Conservation (phyloP, 1,284 basidiomycete genomes). For the Stereum hirsutum region DNA sequence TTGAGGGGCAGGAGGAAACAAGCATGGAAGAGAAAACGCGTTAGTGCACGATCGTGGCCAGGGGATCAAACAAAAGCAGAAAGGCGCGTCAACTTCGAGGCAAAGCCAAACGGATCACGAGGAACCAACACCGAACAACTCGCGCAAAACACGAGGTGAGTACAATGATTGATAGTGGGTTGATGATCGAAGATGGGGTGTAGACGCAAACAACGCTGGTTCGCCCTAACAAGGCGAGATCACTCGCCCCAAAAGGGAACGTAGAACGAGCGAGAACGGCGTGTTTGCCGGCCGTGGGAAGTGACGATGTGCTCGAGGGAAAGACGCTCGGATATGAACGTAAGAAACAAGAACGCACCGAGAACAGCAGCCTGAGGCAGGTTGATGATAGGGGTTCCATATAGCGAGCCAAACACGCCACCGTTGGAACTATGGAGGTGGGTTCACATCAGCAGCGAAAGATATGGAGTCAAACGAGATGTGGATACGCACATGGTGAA, state of each 20-base stretch:
- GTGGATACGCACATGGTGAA: conserved; percentile 81
- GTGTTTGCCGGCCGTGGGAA: too few species aligned
- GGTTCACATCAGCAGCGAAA: conserved; percentile 7
- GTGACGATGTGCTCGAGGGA: too few species aligned
- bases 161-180: neutral
- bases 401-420: conserved; percentile 95
- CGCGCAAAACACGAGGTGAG: neutral
- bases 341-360: conserved; percentile 32
- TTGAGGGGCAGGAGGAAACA: too few species aligned
- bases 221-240: too few species aligned
- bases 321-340: neutral
- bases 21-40: too few species aligned
- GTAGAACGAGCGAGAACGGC: too few species aligned
- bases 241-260: too few species aligned
- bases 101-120: too few species aligned
- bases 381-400: conserved; percentile 97
- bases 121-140: neutral
- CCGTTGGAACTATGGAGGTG: conserved; percentile 78
- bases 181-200: neutral
- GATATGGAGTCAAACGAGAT: neutral
- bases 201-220: too few species aligned
- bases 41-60: too few species aligned
- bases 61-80: too few species aligned
- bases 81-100: too few species aligned
- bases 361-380: conserved; percentile 92